phyloP scores from a whole-genome alignment of 2,329 filamentous ascomycete species.

The Fusarium albosuccineum region DNA sequence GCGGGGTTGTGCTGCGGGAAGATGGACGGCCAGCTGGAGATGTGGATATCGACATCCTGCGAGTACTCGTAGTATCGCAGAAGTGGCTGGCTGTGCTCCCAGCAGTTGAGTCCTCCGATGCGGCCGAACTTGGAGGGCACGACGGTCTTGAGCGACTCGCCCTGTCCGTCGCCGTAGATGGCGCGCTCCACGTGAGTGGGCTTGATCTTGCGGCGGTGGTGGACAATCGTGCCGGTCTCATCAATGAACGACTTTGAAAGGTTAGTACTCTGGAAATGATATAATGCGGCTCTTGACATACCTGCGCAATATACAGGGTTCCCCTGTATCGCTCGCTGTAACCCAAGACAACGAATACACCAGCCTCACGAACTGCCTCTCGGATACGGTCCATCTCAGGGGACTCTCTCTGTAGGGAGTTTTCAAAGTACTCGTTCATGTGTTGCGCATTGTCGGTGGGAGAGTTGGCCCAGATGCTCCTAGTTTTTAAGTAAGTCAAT shows the following conservation, averaged over 20 bases:
- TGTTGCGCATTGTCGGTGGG: neutral
- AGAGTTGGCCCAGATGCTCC: constrained; percentile 5
- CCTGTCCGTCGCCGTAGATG: constrained; percentile 60
- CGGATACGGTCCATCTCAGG: constrained; percentile 4
- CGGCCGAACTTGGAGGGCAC: constrained; percentile 40
- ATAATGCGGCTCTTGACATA: neutral
- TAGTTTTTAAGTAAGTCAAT: neutral
- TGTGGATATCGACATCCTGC: constrained; percentile 4
- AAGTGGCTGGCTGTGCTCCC: constrained; percentile 41
- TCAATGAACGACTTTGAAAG: neutral
- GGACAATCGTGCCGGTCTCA: constrained; percentile 45
- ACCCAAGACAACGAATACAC: constrained; percentile 8
- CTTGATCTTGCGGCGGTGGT: constrained; percentile 58
- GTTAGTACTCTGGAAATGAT: neutral
- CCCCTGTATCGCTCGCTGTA: constrained; percentile 5
- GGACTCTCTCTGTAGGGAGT: neutral
- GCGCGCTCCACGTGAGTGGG: constrained; percentile 65
- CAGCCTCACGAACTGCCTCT: neutral
- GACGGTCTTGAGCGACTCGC: constrained; percentile 54
- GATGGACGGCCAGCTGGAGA: constrained; percentile 5
- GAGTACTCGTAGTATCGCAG: constrained; percentile 13
- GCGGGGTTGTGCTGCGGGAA: neutral
- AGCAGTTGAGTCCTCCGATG: constrained; percentile 60
- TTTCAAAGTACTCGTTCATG: constrained; percentile 8
- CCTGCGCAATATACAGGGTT: constrained; percentile 7